These are phyloP conservation scores for Rubia balearica DNA, from an alignment of 305 asterid genomes.

Conservation along the genomic window DNA sequence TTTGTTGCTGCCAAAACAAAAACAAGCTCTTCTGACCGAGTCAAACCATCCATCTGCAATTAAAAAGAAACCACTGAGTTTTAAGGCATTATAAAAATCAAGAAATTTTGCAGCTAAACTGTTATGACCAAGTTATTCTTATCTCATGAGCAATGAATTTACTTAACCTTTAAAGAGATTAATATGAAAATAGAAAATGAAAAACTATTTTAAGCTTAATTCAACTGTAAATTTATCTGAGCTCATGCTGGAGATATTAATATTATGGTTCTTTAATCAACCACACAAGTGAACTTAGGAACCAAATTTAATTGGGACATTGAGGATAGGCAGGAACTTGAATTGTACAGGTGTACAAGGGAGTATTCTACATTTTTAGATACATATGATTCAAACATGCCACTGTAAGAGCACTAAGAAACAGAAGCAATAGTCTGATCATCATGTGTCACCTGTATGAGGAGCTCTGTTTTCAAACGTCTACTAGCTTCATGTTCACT, in stretches of 20 bases:
- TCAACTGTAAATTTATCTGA: background rate
- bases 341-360: background rate
- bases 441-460: conserved; percentile 64
- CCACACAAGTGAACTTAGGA: background rate
- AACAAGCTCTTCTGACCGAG: conserved; percentile 76
- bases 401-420: background rate
- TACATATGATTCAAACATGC: background rate
- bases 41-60: conserved; percentile 99
- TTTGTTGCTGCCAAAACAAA: conserved; percentile 98
- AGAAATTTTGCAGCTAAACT: background rate
- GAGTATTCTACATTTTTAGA: background rate
- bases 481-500: conserved; percentile 99
- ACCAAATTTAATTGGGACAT: background rate
- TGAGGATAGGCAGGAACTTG: background rate
- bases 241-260: background rate
- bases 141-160: background rate
- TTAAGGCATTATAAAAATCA: conserved; percentile 5
- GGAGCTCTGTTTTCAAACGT: conserved; percentile 92
- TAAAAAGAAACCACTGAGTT: conserved; percentile 29
- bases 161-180: background rate
- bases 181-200: background rate
- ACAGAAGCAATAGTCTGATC: background rate
- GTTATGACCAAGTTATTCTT: background rate
- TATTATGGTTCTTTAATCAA: background rate
- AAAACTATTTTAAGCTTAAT: background rate